Base-by-base conservation (phyloP, 148 eudicot species). In the Rheum nobile region DNA sequence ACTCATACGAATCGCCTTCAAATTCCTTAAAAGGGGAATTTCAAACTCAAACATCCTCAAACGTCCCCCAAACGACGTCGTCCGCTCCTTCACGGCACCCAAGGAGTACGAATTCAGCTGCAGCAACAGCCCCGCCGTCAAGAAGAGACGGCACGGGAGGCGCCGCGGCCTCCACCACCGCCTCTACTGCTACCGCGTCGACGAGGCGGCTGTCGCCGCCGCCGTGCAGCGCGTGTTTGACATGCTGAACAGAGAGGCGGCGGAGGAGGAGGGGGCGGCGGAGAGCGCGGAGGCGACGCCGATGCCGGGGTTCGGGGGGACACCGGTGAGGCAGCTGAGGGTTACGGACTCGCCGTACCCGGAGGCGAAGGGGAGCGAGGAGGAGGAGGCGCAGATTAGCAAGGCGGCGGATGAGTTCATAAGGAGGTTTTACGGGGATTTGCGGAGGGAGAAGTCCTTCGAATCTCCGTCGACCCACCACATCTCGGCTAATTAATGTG, bases 261-360 rank as follows among this genome's bases (percentile, higher is more conserved):
- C 48, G 8, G 67, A 28, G 48, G 16, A 9, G 17, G 24, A 19
- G 19, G 34, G 6, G 35, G n/a, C 8, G 35, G n/a, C 67, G 35
- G 35, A 13, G 67, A 14, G 67, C 14, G 77, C 79, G 14, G 75
- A 38, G 16, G 74, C 44, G 8, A 77, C 78, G 54, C 72, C 39
- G 32, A 32, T 85, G 73, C 84, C 87, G 14, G 91, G 88, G 43
- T 85, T 84, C 31, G 91, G 89, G 3, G 24, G n/a, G 42, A 87
- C 89, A 6, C 12, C 55, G 72, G 86, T 80, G 38, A 83, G 90
- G 72, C 93, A 86, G 75, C 74, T 89, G 67, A 82, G 93, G 72
- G 78, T 91, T 24, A 87, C 90, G 21, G 97, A 91, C 71, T 91
- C 97, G 32, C 97, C 97, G 11, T 91, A 86, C 13, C 85, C 90